Evolutionary conservation across 306 rosid species (phyloP), one percentile per base, ranked within the genome.

Genomic region (Trifolium dubium): DNA sequence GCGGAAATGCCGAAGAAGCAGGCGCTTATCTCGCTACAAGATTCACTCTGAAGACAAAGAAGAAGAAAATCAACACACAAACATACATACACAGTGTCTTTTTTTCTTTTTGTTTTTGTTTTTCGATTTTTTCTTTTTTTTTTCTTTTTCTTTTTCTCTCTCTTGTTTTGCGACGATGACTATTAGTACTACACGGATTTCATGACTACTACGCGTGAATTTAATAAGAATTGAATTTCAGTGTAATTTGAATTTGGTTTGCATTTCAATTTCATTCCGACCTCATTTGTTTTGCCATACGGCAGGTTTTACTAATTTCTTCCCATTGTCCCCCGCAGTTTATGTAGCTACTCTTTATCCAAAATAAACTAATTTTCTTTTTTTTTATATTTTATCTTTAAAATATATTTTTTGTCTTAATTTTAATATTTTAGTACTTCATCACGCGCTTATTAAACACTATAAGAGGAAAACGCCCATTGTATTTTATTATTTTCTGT

Each of bases 261-360:
- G 66, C 85, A 90, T 92, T 90, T 93, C 87, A 89, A 90, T 93
- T 90, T 93, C 93, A 93, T 93, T 93, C 98, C 97, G 98, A 93
- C 97, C 75, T 83, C 97, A 89, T 90, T 73, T 79, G 46, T 43
- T 15, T 35, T 77, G 17, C 30, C 50, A 47, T 35, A 23, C 15
- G 54, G 64, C 81, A 69, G 41, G 55, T 50, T 35, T 46, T 12
- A 32, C 18, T 60, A 46, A 61, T 60, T 32, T 72, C 11, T 44
- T 23, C 49, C 35, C 0, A 11, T 0, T 54, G 79, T 84, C 79
- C 47, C 60, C 81, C 85, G 83, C 87, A 76, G 55, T 75, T 60
- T 79, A 56, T 75, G 69, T 39, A 60, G 78, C 76, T 59, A 69
- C 69, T 13, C 40, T 62, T 32, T 68, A 64, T 41, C 14, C 2